phyloP scores from a whole-genome alignment of 345 rosid genomes.

The Microthlaspi erraticum region DNA sequence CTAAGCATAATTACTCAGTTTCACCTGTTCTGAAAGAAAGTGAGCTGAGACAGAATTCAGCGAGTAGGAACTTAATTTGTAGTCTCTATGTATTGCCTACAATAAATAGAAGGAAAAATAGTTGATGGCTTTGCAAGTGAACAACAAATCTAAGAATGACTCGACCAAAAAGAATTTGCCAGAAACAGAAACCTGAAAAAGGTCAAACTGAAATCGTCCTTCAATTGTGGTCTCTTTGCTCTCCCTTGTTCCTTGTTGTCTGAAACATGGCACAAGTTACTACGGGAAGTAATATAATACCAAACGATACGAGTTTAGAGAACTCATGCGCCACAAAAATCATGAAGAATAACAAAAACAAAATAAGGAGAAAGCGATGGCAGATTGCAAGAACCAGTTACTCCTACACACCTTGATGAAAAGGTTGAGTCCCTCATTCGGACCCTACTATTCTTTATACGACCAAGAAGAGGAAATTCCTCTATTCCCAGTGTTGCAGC shows the following conservation, averaged over 20 bases:
- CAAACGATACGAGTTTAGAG: slow-evolving; percentile 1
- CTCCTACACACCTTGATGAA: slow-evolving; percentile 76
- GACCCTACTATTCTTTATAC: slow-evolving; percentile 83
- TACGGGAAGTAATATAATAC: slow-evolving; percentile 8
- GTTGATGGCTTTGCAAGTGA: slow-evolving; percentile 22
- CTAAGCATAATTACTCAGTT: slow-evolving; percentile 8
- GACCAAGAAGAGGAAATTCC: slow-evolving; percentile 90
- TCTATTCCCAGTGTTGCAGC: slow-evolving; percentile 84
- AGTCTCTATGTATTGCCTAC: slow-evolving; percentile 86
- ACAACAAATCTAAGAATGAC: slow-evolving; percentile 18
- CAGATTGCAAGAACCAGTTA: slow-evolving; percentile 23
- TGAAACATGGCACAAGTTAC: slow-evolving; percentile 49
- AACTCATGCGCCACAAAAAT: slow-evolving; percentile 18
- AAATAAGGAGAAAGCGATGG: slow-evolving; percentile 12
- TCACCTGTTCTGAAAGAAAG: slow-evolving; percentile 97
- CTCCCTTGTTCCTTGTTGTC: slow-evolving; percentile 91
- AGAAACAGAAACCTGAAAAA: slow-evolving; percentile 79
- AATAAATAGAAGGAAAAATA: slow-evolving; percentile 28
- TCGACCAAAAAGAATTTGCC: slow-evolving; percentile 30
- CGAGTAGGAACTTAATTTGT: slow-evolving; percentile 95
- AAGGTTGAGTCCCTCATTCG: slow-evolving; percentile 87
- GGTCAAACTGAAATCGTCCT: slow-evolving; percentile 98
- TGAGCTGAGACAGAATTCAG: slow-evolving; percentile 97
- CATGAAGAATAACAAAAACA: slow-evolving; percentile 14
- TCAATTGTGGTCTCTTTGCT: slow-evolving; percentile 94